These are phyloP conservation scores for Mimosa bimucronata DNA, from an alignment of 306 rosid genomes.

Conservation along the genomic window DNA sequence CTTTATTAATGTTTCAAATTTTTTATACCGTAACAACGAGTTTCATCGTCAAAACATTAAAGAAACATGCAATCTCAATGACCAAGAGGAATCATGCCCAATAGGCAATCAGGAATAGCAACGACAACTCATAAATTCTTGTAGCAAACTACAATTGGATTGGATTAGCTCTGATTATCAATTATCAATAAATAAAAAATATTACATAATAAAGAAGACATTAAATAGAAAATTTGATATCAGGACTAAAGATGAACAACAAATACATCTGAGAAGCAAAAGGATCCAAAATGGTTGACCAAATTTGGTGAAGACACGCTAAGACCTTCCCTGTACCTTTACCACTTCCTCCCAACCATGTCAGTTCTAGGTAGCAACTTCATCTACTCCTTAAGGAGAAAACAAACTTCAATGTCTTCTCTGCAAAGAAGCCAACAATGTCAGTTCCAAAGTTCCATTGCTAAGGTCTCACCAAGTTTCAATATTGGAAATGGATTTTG, in stretches of 20 bases:
- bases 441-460: constrained; percentile 6
- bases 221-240: neutral
- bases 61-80: no score
- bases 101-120: neutral
- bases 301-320: neutral
- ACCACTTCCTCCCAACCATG: constrained; percentile 19
- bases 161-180: neutral
- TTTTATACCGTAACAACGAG: no score
- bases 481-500: neutral
- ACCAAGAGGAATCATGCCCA: neutral
- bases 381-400: neutral
- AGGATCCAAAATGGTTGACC: neutral
- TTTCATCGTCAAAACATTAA: no score
- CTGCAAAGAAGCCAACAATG: constrained; percentile 50
- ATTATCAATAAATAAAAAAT: neutral
- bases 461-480: neutral
- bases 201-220: neutral
- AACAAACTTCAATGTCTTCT: constrained; percentile 52
- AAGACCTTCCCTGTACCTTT: constrained; percentile 1
- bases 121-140: neutral
- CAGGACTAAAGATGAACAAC: neutral
- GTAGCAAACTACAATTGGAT: neutral
- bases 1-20: no score
- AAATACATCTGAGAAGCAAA: neutral
- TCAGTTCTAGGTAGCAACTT: neutral